Evolutionary conservation across 139 green algal genomes (phyloP), one percentile per base, ranked within the genome.

Genomic region (Chlamydomonas eustigma): DNA sequence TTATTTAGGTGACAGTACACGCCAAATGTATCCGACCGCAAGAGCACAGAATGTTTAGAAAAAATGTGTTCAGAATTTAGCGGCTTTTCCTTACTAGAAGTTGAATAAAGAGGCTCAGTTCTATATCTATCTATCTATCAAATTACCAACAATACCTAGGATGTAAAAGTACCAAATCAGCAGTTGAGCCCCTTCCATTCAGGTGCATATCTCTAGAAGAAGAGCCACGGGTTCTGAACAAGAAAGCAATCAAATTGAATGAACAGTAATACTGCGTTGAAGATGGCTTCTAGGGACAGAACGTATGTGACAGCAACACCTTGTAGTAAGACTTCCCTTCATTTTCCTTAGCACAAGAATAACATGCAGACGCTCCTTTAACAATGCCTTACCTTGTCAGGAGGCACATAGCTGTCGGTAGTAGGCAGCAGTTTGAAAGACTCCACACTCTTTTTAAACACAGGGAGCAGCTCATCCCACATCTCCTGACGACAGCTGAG

Each of bases 141-240:
- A n/a, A n/a, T n/a, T n/a, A n/a, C n/a, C n/a, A n/a, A n/a, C n/a
- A n/a, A n/a, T n/a, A n/a, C n/a, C n/a, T n/a, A n/a, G n/a, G n/a
- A n/a, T n/a, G n/a, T n/a, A n/a, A n/a, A n/a, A n/a, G n/a, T n/a
- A n/a, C n/a, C n/a, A n/a, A n/a, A n/a, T n/a, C n/a, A n/a, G n/a
- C n/a, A n/a, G n/a, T n/a, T n/a, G n/a, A n/a, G n/a, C n/a, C n/a
- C n/a, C n/a, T n/a, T n/a, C n/a, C n/a, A n/a, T n/a, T n/a, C n/a
- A n/a, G n/a, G n/a, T n/a, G n/a, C n/a, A n/a, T n/a, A n/a, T n/a
- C n/a, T n/a, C n/a, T 76, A 94, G 79, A 94, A 94, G 82, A 94
- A 92, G 0, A 81, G 78, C 89, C 89, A 95, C 2, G 90, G 85
- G 67, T 95, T 83, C 78, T 92, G 44, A 58, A 58, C 12, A 22